Evolutionary conservation across 495 filamentous ascomycete genomes (phyloP), one percentile per base, ranked within the genome.

Genomic region (Cercophora samala): DNA sequence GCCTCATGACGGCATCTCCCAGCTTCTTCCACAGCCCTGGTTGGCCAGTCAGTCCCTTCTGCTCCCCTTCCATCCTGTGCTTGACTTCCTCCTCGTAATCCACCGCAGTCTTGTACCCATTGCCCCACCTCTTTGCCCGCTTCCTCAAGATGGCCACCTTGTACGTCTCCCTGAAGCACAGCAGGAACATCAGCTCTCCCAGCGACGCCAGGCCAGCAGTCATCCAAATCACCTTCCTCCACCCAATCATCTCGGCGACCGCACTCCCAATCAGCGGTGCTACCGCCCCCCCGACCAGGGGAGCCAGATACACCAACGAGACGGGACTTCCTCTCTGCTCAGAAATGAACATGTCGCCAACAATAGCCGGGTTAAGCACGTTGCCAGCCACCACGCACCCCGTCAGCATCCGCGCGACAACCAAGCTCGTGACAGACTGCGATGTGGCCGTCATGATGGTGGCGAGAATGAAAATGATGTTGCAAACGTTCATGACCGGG

Each of bases 241-340:
- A 91, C 46, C 83, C 87, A 17, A 80, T 69, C 0, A 69, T 84
- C 69, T 90, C 81, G 42, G 90, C 85, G 15, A 90, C 79, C 4
- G 83, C 79, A 17, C 85, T 86, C 13, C 86, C 84, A 18, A 90
- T 80, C 11, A 87, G 84, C 5, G 90, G 82, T 0, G 88, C 88
- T 18, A 88, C 65, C 11, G 86, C 85, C 1, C 81, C 81, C 9
- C 81, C 81, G 5, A 81, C 62, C 15, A 85, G 68, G 13, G 83
- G 83, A 18, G 83, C 81, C 0, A 85, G 72, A 42, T 80, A 83
- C 23, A 85, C 72, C 24, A 81, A 51, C 52, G 76, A 80, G 77
- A 88, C 80, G 0, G 83, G 82, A 0, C 78, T 78, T n/a, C 84
- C 85, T 8, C 86, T 73, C 55, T 81, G 69, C 53, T 86, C 82